Evolutionary conservation across 495 filamentous ascomycete species (phyloP), one percentile per base, ranked within the genome.

Genomic region (Penicillium bialowiezense): DNA sequence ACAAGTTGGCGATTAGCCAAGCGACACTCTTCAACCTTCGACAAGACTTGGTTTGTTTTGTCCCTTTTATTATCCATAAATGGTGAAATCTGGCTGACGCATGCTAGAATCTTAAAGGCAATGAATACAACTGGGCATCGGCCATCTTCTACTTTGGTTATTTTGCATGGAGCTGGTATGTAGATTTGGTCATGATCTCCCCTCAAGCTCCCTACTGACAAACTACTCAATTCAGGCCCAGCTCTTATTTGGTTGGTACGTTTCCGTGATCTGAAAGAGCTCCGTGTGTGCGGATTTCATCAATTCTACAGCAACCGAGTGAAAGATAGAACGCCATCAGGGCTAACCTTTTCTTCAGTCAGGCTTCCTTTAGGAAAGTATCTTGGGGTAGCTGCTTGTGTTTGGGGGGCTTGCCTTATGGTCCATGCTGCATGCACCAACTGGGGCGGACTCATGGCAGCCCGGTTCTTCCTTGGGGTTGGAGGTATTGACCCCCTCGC

Each of bases 1-100:
- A 84, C 59, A 82, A 83, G 45, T 67, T 78, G 8, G 77, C 79
- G 3, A 61, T 82, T 1, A 79, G 75, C 34, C 80, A 82, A 55
- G 71, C 77, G 12, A 72, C 67, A 8, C 55, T 77, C 18, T 79
- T 81, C 64, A 73, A 75, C 17, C 49, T 77, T 31, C 54, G 64
- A 38, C 53, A 67, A 35, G 68, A 78, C 39, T 57, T 76, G 54
- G 58, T 68, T 61, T 37, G 41, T 31, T 19, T 15, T 32, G 2
- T 2, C 14, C 15, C 5, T 1, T 19, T 31, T 13, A 9, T 4
- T 10, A 9, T 1, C 12, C 3, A n/a, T 41, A 28, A 5, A 15
- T 8, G 15, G 3, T 7, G 0, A 7, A 5, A 14, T 41, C n/a
- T 29, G 5, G 14, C 3, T 32, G 6, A 17, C 28, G 46, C 14